Base-by-base conservation (phyloP, 805 yeast species). In the Candida gorgasii region DNA sequence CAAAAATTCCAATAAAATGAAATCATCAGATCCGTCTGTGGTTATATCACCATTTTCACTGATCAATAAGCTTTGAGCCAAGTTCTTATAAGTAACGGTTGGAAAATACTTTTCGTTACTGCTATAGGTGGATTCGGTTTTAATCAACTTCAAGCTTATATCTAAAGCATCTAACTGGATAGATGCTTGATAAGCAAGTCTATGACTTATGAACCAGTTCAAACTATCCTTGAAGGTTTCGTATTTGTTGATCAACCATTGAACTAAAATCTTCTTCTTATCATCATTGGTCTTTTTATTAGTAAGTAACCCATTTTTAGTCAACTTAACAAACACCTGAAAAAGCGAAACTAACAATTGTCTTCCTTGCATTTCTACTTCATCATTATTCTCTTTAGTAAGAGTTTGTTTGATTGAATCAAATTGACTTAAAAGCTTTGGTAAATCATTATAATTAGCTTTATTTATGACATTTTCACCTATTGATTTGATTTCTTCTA, bases 181-280 rank as follows among this genome's bases (percentile, higher is more conserved):
- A 45, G 78, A 58, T 31, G 73, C 59, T 6, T 82, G 78, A 29
- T 69, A 71, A 24, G 75, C 71, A 14, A 69, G 58, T 2, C 65
- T 53, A 2, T 62, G 50, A n/a, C 59, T 49, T 3, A 84, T 61
- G 38, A 77, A 59, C 12, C 60, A 57, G 18, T 75, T 55, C 17
- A 85, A 46, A 23, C 62, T 56, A 3, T 52, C 51, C 52, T 82
- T 80, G 63, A 68, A 86, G 16, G 65, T 61, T 28, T 73, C 73
- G 62, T 86, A 86, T 42, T 76, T 73, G 37, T 76, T 73, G 42
- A 69, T 68, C 28, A 87, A 59, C 92, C 95, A 86, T 49, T 73
- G 69, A 24, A 74, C 74, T n/a, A 82, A 74, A 7, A 72, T 52
- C 13, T 65, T 61, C 46, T 73, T 72, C 42, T 77, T 74, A 26